Evolutionary conservation across 768 basidiomycete genomes (phyloP).

Genomic region (Clitopilus hobsonii): DNA sequence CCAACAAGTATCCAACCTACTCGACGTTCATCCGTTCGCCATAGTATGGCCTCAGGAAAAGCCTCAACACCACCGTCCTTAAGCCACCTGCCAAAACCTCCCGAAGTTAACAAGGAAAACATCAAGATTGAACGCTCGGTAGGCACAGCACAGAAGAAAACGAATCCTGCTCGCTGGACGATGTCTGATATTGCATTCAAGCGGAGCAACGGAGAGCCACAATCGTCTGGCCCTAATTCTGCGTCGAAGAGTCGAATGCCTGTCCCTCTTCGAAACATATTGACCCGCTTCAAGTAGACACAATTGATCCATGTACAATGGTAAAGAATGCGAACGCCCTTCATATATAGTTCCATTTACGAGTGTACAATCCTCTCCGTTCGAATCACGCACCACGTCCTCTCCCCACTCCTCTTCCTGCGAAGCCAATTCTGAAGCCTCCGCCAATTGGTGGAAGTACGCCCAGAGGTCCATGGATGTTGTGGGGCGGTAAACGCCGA

Average conservation of each 20-base stretch:
- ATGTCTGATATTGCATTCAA: slow-evolving; percentile 29
- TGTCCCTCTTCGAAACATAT: slow-evolving; percentile 39
- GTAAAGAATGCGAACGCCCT: neutral
- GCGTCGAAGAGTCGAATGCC: slow-evolving; percentile 39
- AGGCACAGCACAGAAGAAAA: slow-evolving; percentile 12
- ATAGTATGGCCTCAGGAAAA: slow-evolving; percentile 9
- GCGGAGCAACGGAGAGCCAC: slow-evolving; percentile 17
- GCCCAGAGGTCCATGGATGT: neutral
- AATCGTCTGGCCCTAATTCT: slow-evolving; percentile 6
- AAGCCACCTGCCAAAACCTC: slow-evolving; percentile 1
- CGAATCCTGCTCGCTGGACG: slow-evolving; percentile 21
- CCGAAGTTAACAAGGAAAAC: slow-evolving; percentile 11
- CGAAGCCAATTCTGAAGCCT: slow-evolving; percentile 53
- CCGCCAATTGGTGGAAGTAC: slow-evolving; percentile 12
- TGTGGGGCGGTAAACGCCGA: slow-evolving; percentile 7
- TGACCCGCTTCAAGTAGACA: slow-evolving; percentile 40
- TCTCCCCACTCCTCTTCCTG: slow-evolving; percentile 45
- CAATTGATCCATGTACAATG: slow-evolving; percentile 2
- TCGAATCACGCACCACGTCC: neutral
- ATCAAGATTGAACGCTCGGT: slow-evolving; percentile 11
- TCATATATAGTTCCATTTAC: neutral
- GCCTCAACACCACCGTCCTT: slow-evolving; percentile 9
- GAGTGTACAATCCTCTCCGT: neutral
- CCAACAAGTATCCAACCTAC: too few species aligned
- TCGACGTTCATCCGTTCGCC: neutral